A percentile compares a stretch with the other conserved stretches of the same genome.
These are phyloP conservation scores for Verticillium nonalfalfae DNA, from an alignment of 2,329 filamentous ascomycete genomes.

Conservation along the genomic window DNA sequence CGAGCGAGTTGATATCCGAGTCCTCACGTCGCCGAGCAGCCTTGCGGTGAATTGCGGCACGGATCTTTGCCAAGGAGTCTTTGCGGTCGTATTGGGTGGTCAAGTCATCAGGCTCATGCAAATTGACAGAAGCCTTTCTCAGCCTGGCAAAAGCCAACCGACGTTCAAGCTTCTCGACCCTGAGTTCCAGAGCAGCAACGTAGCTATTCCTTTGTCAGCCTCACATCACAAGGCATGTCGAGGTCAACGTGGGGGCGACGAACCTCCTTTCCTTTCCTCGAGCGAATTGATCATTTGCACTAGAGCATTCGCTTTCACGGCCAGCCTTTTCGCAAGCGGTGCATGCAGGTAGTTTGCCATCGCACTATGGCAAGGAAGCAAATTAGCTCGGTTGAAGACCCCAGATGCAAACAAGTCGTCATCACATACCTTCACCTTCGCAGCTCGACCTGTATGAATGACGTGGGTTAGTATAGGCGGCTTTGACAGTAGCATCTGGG, in stretches of 20 bases:
- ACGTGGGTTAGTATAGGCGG: conserved; percentile 2
- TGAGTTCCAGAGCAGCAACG: conserved; percentile 88
- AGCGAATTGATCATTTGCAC: conserved; percentile 92
- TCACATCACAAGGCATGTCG: too few relatives aligned
- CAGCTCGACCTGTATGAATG: conserved; percentile 56
- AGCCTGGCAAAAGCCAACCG: conserved; percentile 64
- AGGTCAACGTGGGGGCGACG: conserved; percentile 8
- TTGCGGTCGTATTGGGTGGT: conserved; percentile 47
- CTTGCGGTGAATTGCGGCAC: conserved; percentile 58
- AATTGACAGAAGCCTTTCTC: conserved; percentile 63
- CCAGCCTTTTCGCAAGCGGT: conserved; percentile 92
- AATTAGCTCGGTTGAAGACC: neutral
- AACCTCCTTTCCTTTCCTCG: conserved; percentile 88
- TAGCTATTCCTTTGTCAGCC: conserved; percentile 47
- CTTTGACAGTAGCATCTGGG: neutral
- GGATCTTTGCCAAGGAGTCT: conserved; percentile 56
- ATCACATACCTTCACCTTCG: conserved; percentile 74
- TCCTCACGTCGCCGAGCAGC: conserved; percentile 64
- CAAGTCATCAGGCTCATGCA: conserved; percentile 52
- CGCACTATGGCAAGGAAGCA: conserved; percentile 51
- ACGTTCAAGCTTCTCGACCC: conserved; percentile 81
- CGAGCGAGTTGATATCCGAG: conserved; percentile 82
- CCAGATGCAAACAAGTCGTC: neutral
- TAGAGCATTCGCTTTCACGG: conserved; percentile 80
- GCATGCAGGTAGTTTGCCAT: conserved; percentile 91